Evolutionary conservation across 2,329 filamentous ascomycete genomes (phyloP).

Genomic region (Scedosporium minutisporum): DNA sequence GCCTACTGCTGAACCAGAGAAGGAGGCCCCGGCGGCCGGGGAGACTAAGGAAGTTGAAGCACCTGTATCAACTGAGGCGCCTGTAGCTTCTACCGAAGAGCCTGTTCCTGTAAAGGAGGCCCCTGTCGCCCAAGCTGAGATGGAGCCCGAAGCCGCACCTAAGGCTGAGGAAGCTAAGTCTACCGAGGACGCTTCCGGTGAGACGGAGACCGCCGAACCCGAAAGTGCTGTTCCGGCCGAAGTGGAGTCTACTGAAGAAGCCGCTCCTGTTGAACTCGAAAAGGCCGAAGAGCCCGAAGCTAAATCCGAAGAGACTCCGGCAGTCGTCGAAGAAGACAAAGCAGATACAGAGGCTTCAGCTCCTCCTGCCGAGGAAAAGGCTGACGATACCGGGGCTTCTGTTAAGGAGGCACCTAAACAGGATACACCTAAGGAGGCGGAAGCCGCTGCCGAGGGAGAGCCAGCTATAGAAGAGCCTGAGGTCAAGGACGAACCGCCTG

Average conservation of each 20-base stretch:
- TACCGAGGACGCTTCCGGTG: constrained; percentile 3
- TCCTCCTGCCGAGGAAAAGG: neutral
- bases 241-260: neutral
- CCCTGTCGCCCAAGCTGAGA: neutral
- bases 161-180: constrained; percentile 5
- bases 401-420: neutral
- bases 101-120: neutral
- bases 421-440: constrained; percentile 2
- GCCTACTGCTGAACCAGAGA: constrained; percentile 1
- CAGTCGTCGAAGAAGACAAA: neutral
- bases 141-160: constrained; percentile 1
- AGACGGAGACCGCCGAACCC: neutral
- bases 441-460: neutral
- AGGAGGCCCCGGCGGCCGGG: neutral
- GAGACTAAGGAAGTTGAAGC: neutral
- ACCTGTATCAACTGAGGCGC: neutral
- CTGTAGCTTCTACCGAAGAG: neutral
- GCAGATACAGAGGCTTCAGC: neutral
- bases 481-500: neutral
- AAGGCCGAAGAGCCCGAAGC: neutral
- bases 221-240: neutral
- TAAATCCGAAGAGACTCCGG: neutral
- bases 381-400: no score
- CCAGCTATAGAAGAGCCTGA: neutral
- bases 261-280: neutral